Evolutionary conservation across 1,284 basidiomycete species (phyloP).

Genomic region (Austroboletus niveus): DNA sequence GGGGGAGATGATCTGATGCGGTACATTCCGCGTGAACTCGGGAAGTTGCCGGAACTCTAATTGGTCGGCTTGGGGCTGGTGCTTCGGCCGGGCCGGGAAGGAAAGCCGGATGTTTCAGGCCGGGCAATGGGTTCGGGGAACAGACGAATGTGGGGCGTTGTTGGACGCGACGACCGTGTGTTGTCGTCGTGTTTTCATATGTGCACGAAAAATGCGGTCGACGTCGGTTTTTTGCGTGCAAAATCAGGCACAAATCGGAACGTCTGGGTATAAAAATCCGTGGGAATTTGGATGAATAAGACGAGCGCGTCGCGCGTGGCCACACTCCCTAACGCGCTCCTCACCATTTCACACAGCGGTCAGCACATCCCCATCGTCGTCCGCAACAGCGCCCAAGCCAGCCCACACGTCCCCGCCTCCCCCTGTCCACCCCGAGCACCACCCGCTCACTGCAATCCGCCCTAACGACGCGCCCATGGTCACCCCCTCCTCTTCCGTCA

Average conservation of each 20-base stretch:
- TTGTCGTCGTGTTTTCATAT: constrained; percentile 13
- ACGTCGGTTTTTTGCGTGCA: constrained; percentile 16
- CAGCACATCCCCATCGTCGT: constrained; percentile 35
- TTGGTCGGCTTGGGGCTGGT: constrained; percentile 23
- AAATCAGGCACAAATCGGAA: constrained; percentile 23
- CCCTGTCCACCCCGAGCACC: background rate
- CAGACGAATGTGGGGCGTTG: background rate
- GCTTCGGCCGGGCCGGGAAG: constrained; percentile 19
- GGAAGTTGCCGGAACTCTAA: constrained; percentile 19
- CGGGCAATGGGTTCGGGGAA: constrained; percentile 4
- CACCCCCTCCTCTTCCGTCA: constrained; percentile 72
- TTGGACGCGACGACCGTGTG: constrained; percentile 1
- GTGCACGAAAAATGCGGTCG: constrained; percentile 5
- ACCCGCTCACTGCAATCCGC: background rate
- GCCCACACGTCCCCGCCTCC: constrained; percentile 1
- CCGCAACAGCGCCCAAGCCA: constrained; percentile 22
- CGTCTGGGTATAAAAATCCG: constrained; percentile 23
- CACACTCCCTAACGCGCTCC: constrained; percentile 41
- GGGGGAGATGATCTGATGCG: too few relatives aligned
- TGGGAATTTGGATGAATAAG: constrained; percentile 38
- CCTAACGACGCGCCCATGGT: constrained; percentile 55
- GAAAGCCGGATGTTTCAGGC: constrained; percentile 16
- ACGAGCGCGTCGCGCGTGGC: constrained; percentile 47
- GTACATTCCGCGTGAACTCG: constrained; percentile 25
- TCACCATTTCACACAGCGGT: constrained; percentile 32